phyloP scores from a whole-genome alignment of 768 basidiomycete species.

The Tricholoma terreum region DNA sequence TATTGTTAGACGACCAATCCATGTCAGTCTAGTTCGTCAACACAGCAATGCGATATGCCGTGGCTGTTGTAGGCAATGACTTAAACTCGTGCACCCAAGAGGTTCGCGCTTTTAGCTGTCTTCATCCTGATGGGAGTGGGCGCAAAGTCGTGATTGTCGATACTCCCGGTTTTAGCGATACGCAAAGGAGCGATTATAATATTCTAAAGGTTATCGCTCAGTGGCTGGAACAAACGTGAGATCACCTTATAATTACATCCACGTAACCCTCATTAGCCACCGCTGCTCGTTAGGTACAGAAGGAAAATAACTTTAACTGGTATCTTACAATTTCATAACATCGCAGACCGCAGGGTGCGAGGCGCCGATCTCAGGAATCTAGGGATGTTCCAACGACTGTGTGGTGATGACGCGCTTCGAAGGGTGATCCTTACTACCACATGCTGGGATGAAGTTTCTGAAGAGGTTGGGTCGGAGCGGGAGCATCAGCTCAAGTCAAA shows the following conservation, averaged over 20 bases:
- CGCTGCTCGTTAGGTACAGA: conserved; percentile 14
- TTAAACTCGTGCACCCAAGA: not conserved
- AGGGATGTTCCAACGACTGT: conserved; percentile 23
- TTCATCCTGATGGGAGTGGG: no score
- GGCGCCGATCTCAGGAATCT: conserved; percentile 28
- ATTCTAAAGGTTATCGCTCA: conserved; percentile 22
- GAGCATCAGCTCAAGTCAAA: not conserved
- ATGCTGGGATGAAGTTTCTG: conserved; percentile 27
- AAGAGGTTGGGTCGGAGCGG: not conserved
- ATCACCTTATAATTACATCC: not conserved
- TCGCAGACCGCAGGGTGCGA: conserved; percentile 27
- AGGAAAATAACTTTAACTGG: conserved; percentile 20
- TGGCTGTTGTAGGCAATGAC: not conserved
- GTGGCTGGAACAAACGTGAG: conserved; percentile 25
- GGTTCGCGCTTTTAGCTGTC: no score
- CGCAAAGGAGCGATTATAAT: conserved; percentile 16
- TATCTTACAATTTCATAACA: no score
- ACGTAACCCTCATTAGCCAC: not conserved
- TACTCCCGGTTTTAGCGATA: conserved; percentile 27
- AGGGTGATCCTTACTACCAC: conserved; percentile 30
- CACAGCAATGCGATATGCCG: not conserved
- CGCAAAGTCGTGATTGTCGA: conserved; percentile 21
- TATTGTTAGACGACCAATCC: no score
- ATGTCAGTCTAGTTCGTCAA: not conserved
- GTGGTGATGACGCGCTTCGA: conserved; percentile 16